Base-by-base conservation (phyloP, 164 flowering plant genomes). In the Aristolochia californica region DNA sequence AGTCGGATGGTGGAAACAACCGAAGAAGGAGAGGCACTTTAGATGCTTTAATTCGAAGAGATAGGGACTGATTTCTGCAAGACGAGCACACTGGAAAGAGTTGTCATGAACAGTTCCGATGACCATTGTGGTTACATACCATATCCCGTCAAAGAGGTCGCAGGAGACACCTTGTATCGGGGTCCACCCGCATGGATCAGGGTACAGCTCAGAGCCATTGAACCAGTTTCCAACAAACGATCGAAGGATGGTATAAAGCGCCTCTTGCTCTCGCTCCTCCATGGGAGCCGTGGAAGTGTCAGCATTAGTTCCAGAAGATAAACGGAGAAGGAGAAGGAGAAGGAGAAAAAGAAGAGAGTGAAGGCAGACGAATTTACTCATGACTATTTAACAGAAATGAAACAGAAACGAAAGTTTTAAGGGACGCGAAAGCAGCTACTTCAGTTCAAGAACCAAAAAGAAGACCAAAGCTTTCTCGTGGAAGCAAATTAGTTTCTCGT, bases 171-270 rank as follows among this genome's bases (percentile, higher is more conserved):
- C 95, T 87, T 86, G 91, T 9, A 91, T 88, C 4, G 98, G 96
- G 51, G 96, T 88, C 96, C 91, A 91, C 1, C 98, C 98, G 70
- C 98, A 91, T 64, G 98, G 98, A 60, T 91, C 98, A 7, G 98
- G 98, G 71, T 78, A 91, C 60, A 91, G 90, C 64, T 85, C 81
- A 23, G 96, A 83, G 61, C 95, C 95, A 70, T 91, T 91, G 89
- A 94, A 88, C 80, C 79, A 71, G 0, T 65, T 68, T 2, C 98
- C 96, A 25, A 81, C 83, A 62, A 91, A 84, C 5, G 87, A 83
- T 60, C 80, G 85, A 44, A 91, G 78, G 48, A 82, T 70, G 66
- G 79, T 68, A 72, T 77, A 88, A 43, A 91, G 69, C 55, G 87
- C 80, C 43, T 76, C 77, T 62, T 62, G 59, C 73, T 91, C 98